These are phyloP conservation scores for Farysia itapuensis DNA, from an alignment of 1,284 basidiomycete species.

Conservation along the genomic window DNA sequence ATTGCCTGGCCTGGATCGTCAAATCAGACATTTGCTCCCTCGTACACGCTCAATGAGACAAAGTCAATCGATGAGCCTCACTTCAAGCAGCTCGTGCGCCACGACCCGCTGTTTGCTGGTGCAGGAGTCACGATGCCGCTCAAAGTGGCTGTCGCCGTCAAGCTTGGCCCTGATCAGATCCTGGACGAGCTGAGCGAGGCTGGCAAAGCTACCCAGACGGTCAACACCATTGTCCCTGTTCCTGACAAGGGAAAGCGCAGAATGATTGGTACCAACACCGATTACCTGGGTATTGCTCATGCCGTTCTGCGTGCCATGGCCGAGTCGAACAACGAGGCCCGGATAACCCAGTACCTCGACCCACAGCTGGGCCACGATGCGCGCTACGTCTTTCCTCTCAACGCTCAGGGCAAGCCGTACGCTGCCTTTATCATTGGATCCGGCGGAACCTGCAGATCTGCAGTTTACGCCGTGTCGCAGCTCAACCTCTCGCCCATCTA, in stretches of 20 bases:
- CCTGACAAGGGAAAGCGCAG: conserved; percentile 12
- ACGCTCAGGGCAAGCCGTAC: conserved; percentile 19
- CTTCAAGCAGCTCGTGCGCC: conserved; percentile 13
- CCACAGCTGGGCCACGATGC: conserved; percentile 8
- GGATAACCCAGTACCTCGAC: conserved; percentile 21
- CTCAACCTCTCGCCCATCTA: conserved; percentile 37
- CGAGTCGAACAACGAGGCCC: conserved; percentile 8
- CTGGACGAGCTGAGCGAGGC: conserved; percentile 40
- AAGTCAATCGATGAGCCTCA: conserved; percentile 34
- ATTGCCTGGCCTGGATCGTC: conserved; percentile 11
- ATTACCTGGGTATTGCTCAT: conserved; percentile 39
- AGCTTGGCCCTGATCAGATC: conserved; percentile 15
- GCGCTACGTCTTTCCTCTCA: conserved; percentile 13
- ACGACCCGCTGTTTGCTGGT: conserved; percentile 37
- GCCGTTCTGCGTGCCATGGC: conserved; percentile 33
- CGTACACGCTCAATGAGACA: conserved; percentile 41
- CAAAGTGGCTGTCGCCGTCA: conserved; percentile 33
- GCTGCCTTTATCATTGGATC: conserved; percentile 47
- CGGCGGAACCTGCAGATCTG: conserved; percentile 38
- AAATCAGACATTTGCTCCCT: conserved; percentile 13
- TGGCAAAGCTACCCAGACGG: conserved; percentile 30
- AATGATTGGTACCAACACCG: conserved; percentile 47
- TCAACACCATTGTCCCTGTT: conserved; percentile 41
- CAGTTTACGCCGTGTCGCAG: conserved; percentile 37
- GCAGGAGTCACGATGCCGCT: conserved; percentile 42